phyloP scores from a whole-genome alignment of 2,329 filamentous ascomycete species.

The Cercospora sesami region DNA sequence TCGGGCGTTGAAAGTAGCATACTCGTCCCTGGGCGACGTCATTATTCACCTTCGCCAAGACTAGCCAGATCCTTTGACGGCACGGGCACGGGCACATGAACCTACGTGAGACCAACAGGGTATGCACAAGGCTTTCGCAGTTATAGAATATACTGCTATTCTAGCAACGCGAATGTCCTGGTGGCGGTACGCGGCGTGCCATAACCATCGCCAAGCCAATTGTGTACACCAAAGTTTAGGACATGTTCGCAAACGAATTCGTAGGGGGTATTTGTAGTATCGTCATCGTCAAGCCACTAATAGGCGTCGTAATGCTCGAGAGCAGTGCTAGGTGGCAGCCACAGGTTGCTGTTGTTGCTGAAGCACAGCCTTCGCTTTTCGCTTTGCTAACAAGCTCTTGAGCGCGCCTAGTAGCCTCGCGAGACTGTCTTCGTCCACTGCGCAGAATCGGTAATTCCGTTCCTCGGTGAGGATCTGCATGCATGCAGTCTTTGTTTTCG shows the following conservation, averaged over 20 bases:
- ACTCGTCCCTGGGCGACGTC: neutral
- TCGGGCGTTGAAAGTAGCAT: neutral
- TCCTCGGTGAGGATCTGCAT: slow-evolving; percentile 94
- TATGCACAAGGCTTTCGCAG: neutral
- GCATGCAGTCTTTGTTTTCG: slow-evolving; percentile 79
- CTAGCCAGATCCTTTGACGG: neutral
- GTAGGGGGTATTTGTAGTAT: neutral
- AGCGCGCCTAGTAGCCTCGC: slow-evolving; percentile 85
- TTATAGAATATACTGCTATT: neutral
- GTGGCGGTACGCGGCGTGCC: neutral
- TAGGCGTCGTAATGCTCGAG: neutral
- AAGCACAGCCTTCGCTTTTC: slow-evolving; percentile 25
- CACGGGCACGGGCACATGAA: neutral
- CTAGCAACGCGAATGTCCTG: neutral
- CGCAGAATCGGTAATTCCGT: slow-evolving; percentile 57
- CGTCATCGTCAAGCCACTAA: neutral
- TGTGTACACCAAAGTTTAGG: neutral
- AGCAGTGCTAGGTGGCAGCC: neutral
- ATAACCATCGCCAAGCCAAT: neutral
- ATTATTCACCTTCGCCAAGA: neutral
- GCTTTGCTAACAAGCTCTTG: slow-evolving; percentile 71
- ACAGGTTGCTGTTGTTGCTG: slow-evolving; percentile 4
- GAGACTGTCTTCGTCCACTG: slow-evolving; percentile 76
- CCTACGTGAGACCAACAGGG: neutral
- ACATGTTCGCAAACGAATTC: slow-evolving; percentile 8